A percentile compares a stretch with the other conserved stretches of the same genome.
phyloP scores from a whole-genome alignment of 75 land plant species.

The Sequoiadendron giganteum region DNA sequence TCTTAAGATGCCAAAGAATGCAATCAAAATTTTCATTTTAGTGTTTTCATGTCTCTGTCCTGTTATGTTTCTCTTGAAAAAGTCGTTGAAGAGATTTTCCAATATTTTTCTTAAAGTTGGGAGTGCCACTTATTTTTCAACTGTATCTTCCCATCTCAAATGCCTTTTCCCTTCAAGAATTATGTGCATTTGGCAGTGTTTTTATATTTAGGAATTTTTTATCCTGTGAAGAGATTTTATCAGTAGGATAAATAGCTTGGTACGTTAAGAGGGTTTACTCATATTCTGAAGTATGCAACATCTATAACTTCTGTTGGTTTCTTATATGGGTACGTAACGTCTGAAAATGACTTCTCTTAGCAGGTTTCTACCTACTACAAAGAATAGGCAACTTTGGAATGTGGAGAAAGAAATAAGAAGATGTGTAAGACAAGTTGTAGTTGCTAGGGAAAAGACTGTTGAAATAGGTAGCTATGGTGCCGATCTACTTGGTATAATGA shows the following conservation, averaged over 20 bases:
- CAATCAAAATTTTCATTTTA: too few relatives aligned
- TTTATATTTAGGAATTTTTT: too few relatives aligned
- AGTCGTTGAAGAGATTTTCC: background rate
- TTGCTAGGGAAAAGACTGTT: constrained; percentile 19
- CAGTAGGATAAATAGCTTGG: background rate
- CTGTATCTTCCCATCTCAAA: background rate
- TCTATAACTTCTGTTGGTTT: background rate
- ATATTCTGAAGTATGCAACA: background rate
- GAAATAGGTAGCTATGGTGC: background rate
- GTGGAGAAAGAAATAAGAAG: constrained; percentile 21
- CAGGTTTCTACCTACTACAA: constrained; percentile 37
- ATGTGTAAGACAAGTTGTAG: constrained; percentile 14
- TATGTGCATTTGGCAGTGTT: too few relatives aligned
- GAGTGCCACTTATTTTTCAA: background rate
- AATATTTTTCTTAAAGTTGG: background rate
- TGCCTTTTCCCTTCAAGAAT: background rate
- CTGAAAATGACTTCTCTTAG: background rate
- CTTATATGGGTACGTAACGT: background rate
- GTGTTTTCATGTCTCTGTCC: too few relatives aligned
- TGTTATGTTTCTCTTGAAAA: too few relatives aligned
- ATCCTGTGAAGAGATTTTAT: background rate
- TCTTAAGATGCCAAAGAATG: too few relatives aligned
- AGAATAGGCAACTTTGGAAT: constrained; percentile 18
- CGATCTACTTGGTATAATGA: constrained; percentile 28
- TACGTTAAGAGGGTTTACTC: background rate